These are phyloP conservation scores for Aspergillus indologenus DNA, from an alignment of 495 filamentous ascomycete species.

Conservation along the genomic window DNA sequence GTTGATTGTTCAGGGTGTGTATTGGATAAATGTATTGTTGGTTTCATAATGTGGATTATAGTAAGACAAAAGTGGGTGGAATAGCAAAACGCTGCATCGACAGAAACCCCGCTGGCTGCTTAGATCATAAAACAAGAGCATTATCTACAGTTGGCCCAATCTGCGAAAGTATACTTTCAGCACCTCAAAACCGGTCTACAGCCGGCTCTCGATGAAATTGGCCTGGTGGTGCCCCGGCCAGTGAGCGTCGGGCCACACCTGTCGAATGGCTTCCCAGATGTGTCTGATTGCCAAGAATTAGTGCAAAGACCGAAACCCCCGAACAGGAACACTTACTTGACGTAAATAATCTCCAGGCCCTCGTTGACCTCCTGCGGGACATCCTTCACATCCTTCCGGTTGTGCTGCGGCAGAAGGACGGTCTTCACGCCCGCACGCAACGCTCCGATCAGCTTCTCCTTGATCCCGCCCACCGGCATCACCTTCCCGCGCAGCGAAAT, in stretches of 20 bases:
- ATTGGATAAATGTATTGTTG: too few relatives aligned
- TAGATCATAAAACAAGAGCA: not conserved
- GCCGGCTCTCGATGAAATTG: slow-evolving; percentile 59
- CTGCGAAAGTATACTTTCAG: not conserved
- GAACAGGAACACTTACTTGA: slow-evolving; percentile 57
- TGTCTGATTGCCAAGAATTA: too few relatives aligned
- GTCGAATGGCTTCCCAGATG: slow-evolving; percentile 83
- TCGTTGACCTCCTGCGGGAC: slow-evolving; percentile 86
- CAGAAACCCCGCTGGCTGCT: not conserved
- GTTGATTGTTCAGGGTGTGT: too few relatives aligned
- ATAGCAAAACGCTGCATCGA: too few relatives aligned
- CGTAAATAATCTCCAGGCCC: slow-evolving; percentile 83
- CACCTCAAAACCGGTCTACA: slow-evolving; percentile 33
- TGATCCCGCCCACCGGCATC: slow-evolving; percentile 90
- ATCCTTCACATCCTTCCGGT: slow-evolving; percentile 91
- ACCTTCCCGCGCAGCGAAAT: slow-evolving; percentile 85
- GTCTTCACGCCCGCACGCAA: slow-evolving; percentile 91
- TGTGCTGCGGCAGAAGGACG: slow-evolving; percentile 82
- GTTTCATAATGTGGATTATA: too few relatives aligned
- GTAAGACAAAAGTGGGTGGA: too few relatives aligned
- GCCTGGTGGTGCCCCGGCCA: slow-evolving; percentile 70
- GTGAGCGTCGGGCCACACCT: slow-evolving; percentile 79
- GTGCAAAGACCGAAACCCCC: too few relatives aligned
- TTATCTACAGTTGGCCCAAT: not conserved
- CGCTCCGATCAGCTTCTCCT: slow-evolving; percentile 97